Percentiles rank a stretch among this genome's conserved stretches.
Evolutionary conservation across 257 asterid genomes (phyloP).

Genomic region (Solanum dulcamara): DNA sequence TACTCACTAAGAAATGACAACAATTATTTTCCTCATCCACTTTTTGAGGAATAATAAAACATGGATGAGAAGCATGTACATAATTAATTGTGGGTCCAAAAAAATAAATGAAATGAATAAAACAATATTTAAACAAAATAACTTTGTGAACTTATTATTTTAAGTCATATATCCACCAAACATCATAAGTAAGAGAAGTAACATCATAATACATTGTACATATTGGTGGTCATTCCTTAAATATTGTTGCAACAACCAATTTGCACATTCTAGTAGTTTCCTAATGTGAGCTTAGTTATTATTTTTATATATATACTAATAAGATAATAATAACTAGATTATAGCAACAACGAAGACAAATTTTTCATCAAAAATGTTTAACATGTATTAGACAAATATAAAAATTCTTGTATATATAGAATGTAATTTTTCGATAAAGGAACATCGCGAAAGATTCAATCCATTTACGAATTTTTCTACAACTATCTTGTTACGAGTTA

Average conservation of each 20-base stretch:
- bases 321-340: not conserved
- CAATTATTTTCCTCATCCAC: not conserved
- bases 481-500: not conserved
- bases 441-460: not conserved
- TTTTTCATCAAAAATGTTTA: no score
- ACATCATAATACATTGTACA: not conserved
- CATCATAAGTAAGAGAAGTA: not conserved
- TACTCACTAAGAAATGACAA: not conserved
- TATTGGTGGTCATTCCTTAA: slow-evolving; percentile 8
- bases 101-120: not conserved
- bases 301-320: no score
- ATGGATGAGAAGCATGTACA: not conserved
- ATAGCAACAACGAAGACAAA: no score
- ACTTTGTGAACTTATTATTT: not conserved
- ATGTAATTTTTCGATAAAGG: not conserved
- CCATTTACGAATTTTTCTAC: not conserved
- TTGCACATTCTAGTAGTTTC: not conserved
- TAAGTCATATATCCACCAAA: not conserved
- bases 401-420: not conserved
- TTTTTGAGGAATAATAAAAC: not conserved
- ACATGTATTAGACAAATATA: not conserved
- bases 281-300: not conserved
- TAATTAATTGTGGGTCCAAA: not conserved
- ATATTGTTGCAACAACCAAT: not conserved
- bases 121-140: not conserved